A percentile compares a stretch with the other conserved stretches of the same genome.
These are phyloP conservation scores for Cardiospermum halicacabum DNA, from an alignment of 345 rosid genomes.

Conservation along the genomic window DNA sequence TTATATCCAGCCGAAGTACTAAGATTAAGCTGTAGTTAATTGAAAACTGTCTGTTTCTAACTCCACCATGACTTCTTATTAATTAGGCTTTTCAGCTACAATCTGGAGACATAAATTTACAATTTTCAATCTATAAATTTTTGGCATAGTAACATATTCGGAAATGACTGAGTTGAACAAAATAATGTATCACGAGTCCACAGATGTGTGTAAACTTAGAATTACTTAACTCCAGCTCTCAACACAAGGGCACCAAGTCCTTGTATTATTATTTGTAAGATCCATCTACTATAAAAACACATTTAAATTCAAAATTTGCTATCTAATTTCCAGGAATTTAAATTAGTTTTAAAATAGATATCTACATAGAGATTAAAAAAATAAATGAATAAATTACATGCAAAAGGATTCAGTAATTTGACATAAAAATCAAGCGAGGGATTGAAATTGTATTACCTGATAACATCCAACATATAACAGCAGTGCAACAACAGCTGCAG, in stretches of 20 bases:
- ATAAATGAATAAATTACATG: not conserved
- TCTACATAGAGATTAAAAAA: not conserved
- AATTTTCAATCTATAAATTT: no score
- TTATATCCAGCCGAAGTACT: no score
- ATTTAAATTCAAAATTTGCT: not conserved
- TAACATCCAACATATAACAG: constrained; percentile 92
- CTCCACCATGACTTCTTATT: no score
- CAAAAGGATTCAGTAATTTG: constrained; percentile 4
- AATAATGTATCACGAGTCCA: not conserved
- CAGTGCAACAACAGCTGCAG: constrained; percentile 71
- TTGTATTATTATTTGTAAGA: not conserved
- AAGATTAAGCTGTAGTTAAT: no score
- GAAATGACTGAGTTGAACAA: not conserved
- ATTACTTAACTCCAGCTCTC: not conserved
- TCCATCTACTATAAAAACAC: not conserved
- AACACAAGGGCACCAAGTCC: not conserved
- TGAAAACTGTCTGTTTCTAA: no score
- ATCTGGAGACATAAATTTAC: no score
- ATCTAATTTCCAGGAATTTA: not conserved
- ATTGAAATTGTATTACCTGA: constrained; percentile 54
- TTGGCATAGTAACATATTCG: not conserved
- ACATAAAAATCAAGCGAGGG: constrained; percentile 1
- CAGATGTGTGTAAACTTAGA: not conserved
- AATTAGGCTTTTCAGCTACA: no score
- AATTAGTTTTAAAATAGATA: not conserved